Base-by-base conservation (phyloP, 371 early-diverging fungal genomes). In the Mucor racemosus region DNA sequence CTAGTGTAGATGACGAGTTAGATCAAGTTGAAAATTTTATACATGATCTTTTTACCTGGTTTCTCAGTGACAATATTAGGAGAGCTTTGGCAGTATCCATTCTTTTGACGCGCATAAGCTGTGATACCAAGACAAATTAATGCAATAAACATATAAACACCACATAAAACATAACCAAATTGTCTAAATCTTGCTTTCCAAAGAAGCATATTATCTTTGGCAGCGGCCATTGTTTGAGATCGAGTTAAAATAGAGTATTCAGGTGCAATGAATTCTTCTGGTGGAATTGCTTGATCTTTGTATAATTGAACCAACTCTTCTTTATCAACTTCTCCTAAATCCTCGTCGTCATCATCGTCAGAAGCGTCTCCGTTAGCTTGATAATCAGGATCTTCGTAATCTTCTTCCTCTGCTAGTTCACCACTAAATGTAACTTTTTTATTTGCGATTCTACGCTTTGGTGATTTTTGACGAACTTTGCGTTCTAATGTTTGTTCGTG, bases 71-170 rank as follows among this genome's bases (percentile, higher is more conserved):
- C 31, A 34, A 31, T 26, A 7, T 42, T 13, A 5, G 61, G 41
- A 8, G 54, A 46, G 17, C 33, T 62, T 38, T 41, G 19, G 15
- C 71, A 70, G 50, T 70, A 70, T 6, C 71, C 66, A 50, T 70
- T 70, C 38, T 62, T 46, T 11, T 58, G 54, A 19, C 71, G 66
- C 7, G 60, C 63, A 39, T 66, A 58, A 3, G 54, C 40, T 8
- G 62, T 70, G 39, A 65, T 62, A 8, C 33, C 33, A 13, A 66
- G 15, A 0, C 58, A 57, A n/a, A 66, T 21, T 5, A 39, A 5
- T 35, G 33, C 44, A 53, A 70, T 10, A 7, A 57, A 14, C 53
- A 66, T 26, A 13, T 50, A 57, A 7, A 53, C 7, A 0, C 15
- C 13, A n/a, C 58, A n/a, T 0, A 66, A 8, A 15, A 35, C n/a